Base-by-base conservation (phyloP, 345 rosid species). In the Microcos paniculata region DNA sequence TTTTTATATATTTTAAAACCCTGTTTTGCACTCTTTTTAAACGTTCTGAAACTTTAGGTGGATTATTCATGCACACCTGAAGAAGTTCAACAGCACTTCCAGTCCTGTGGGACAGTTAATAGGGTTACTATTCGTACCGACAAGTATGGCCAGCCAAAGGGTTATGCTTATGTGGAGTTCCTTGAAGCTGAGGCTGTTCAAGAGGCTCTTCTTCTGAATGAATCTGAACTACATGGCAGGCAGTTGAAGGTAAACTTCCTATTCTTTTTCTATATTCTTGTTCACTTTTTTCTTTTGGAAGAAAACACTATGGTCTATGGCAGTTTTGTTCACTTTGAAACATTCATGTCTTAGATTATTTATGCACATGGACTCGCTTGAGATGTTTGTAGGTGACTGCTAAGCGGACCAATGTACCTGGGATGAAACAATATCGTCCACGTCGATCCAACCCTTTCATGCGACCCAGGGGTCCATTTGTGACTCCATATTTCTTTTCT, bases 1-100 rank as follows among this genome's bases (percentile, higher is more conserved):
- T 67, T 1, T 46, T 67, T 43, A 7, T 43, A 7, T 48, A 46
- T 49, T 28, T 68, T 26, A 46, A 1, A 16, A 21, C 30, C 23
- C 57, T 19, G 58, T 28, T 69, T 16, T 49, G 72, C 42, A 10
- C 3, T 4, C 15, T 49, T 67, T 19, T 72, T 14, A 62, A 62
- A 23, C 46, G 16, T 21, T 62, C 24, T 15, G 24, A 26, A 45
- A 55, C 62, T 76, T 75, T 78, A 91, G 96, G 93, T 91, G 62
- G 96, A 91, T 70, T 91, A 91, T 65, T 77, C 90, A 21, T 88
- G 93, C 77, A 89, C 90, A 10, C 92, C 96, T 69, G 92, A 89
- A 86, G 93, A 91, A 88, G 90, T 91, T 61, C 93, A 91, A 85
- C 93, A 83, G 78, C 92, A 88, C 86, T 91, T 91, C 79, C 90